Conservation (phyloP, 441 rosid species). For the Flueggea neowawraea region DNA sequence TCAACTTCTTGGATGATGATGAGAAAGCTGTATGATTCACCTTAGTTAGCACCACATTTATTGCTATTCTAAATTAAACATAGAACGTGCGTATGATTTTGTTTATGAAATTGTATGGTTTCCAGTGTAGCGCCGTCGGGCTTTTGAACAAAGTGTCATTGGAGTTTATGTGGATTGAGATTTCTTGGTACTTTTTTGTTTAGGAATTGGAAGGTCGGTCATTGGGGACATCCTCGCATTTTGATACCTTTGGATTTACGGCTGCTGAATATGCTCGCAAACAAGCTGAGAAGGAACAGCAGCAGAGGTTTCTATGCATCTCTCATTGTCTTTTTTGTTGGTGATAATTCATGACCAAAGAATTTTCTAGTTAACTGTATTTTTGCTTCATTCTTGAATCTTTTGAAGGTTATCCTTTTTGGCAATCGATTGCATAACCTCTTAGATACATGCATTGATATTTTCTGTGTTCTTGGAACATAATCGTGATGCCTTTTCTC, state of each 20-base stretch:
- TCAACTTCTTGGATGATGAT: constrained; percentile 91
- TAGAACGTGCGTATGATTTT: neutral
- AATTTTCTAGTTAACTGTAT: neutral
- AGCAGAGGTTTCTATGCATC: constrained; percentile 51
- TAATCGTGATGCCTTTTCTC: constrained; percentile 5
- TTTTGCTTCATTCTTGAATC: too few relatives aligned
- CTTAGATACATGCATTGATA: neutral
- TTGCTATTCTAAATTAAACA: neutral
- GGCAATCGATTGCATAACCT: neutral
- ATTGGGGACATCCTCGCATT: constrained; percentile 71
- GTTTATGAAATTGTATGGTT: neutral
- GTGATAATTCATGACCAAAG: constrained; percentile 11
- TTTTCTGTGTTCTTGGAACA: too few relatives aligned
- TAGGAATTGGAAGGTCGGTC: constrained; percentile 84
- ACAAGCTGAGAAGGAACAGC: constrained; percentile 88
- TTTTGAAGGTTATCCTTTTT: too few relatives aligned
- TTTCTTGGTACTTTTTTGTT: constrained; percentile 16
- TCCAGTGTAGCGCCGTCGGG: neutral
- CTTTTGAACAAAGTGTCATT: neutral
- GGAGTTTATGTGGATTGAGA: neutral
- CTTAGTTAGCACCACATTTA: neutral
- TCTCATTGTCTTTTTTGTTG: constrained; percentile 12
- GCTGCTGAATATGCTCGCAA: constrained; percentile 87
- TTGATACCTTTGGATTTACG: constrained; percentile 98
- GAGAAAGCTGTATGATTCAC: constrained; percentile 66